These are phyloP conservation scores for cucumber (Cucumis sativus) DNA, from an alignment of 306 rosid species.

Conservation along the genomic window Cucumber_9930_V3 NC_026660.2:1816001-1816500, in stretches of 20 bases:
- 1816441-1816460: conserved; percentile 39
- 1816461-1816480: conserved; percentile 89
- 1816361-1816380: conserved; percentile 51
- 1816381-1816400: conserved; percentile 6
- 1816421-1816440: background rate
- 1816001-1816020: background rate
- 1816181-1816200: background rate
- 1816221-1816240: background rate
- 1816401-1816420: background rate
- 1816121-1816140: background rate
- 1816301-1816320: conserved; percentile 99
- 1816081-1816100: background rate
- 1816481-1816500: conserved; percentile 95
- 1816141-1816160: background rate
- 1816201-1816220: background rate
- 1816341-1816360: conserved; percentile 91
- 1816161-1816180: background rate
- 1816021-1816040: background rate
- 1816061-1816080: background rate
- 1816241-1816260: background rate
- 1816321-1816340: conserved; percentile 98
- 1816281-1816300: conserved; percentile 44
- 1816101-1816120: background rate
- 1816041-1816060: background rate
- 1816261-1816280: background rate